Conservation (phyloP, 768 basidiomycete genomes). For the Rhodotorula kratochvilovae region DNA sequence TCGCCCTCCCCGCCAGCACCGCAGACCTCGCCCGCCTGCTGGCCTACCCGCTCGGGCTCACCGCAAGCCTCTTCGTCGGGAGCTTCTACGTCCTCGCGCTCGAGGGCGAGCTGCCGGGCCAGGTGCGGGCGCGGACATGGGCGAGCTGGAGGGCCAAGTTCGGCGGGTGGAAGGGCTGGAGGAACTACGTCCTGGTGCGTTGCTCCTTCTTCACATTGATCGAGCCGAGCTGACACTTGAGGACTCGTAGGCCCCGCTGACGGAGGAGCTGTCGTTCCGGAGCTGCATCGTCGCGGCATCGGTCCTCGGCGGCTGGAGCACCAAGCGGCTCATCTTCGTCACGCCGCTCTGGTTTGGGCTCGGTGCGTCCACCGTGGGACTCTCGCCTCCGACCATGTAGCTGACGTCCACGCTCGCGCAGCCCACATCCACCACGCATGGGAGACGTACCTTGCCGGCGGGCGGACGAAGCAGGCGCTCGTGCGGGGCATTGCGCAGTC, state of each 20-base stretch:
- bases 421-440: constrained; percentile 91
- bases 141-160: constrained; percentile 15
- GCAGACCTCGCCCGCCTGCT: constrained; percentile 20
- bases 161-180: constrained; percentile 51
- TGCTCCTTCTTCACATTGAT: neutral
- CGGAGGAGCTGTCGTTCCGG: constrained; percentile 88
- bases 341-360: constrained; percentile 83
- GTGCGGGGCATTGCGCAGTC: constrained; percentile 53
- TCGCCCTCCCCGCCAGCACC: constrained; percentile 14
- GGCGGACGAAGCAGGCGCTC: constrained; percentile 62
- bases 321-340: constrained; percentile 63
- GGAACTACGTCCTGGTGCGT: constrained; percentile 58
- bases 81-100: constrained; percentile 46
- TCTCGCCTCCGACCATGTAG: constrained; percentile 6
- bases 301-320: constrained; percentile 60
- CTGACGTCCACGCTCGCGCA: constrained; percentile 43
- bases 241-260: constrained; percentile 68
- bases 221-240: neutral
- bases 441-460: constrained; percentile 73
- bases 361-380: constrained; percentile 54
- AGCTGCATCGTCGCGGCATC: constrained; percentile 74
- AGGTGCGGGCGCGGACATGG: constrained; percentile 18
- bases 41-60: constrained; percentile 45
- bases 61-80: constrained; percentile 48
- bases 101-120: constrained; percentile 44